Conservation (phyloP, 2,329 filamentous ascomycete species). For the Sarocladium kiliense region DNA sequence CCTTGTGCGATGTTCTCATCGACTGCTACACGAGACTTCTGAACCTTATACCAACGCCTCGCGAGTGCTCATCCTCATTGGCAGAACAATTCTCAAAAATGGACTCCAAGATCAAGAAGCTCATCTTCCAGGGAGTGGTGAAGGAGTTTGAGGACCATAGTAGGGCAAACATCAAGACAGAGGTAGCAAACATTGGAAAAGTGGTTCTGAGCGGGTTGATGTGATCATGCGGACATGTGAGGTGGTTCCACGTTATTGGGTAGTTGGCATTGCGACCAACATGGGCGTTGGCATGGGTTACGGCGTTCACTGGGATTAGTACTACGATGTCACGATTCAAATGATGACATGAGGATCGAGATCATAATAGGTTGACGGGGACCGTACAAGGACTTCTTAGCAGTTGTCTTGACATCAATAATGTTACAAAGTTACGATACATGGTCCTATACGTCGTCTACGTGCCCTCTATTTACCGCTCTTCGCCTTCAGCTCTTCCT, state of each 20-base stretch:
- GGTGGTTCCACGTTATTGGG: too few relatives aligned
- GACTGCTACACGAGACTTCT: conserved; percentile 83
- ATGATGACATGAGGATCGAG: neutral
- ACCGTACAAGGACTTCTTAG: neutral
- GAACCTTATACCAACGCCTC: conserved; percentile 67
- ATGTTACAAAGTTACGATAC: neutral
- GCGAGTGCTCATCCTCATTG: conserved; percentile 63
- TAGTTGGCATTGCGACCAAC: too few relatives aligned
- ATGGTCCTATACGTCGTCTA: neutral
- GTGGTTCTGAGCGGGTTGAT: conserved; percentile 86
- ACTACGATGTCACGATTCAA: neutral
- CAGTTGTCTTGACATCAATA: neutral
- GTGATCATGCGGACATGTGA: too few relatives aligned
- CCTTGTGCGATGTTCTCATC: conserved; percentile 90
- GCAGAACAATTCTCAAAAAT: conserved; percentile 88
- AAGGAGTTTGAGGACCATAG: conserved; percentile 91
- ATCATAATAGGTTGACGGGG: too few relatives aligned
- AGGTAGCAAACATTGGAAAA: conserved; percentile 80
- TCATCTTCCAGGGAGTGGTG: conserved; percentile 80
- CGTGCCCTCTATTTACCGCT: neutral
- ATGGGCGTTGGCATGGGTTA: neutral
- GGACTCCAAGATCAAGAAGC: conserved; percentile 79
- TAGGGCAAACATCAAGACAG: conserved; percentile 67
- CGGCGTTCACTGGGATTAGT: neutral
- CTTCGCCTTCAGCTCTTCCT: conserved; percentile 41